Conservation (phyloP, 805 yeast species). For the Candida coleopterorum region DNA sequence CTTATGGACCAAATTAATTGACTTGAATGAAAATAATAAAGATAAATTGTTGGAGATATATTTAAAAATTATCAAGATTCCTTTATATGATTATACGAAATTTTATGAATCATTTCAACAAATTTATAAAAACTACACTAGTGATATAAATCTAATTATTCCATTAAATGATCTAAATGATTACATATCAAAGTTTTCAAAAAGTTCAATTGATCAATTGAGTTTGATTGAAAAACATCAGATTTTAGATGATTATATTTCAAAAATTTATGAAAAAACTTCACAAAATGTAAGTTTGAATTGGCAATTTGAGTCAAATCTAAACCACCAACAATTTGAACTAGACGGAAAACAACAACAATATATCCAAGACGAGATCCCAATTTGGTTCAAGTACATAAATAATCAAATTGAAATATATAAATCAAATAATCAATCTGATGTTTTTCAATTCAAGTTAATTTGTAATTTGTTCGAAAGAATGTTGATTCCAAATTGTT, state of each 20-base stretch:
- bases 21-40: slow-evolving; percentile 45
- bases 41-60: slow-evolving; percentile 38
- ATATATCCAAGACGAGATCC: slow-evolving; percentile 39
- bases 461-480: slow-evolving; percentile 61
- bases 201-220: slow-evolving; percentile 18
- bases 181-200: slow-evolving; percentile 20
- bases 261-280: slow-evolving; percentile 39
- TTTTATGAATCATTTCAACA: slow-evolving; percentile 54
- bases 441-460: slow-evolving; percentile 16
- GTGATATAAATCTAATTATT: slow-evolving; percentile 23
- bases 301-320: slow-evolving; percentile 69
- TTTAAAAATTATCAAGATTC: slow-evolving; percentile 47
- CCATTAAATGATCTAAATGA: slow-evolving; percentile 11
- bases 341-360: slow-evolving; percentile 24
- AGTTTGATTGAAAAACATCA: slow-evolving; percentile 36
- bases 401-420: slow-evolving; percentile 43
- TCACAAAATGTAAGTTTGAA: slow-evolving; percentile 51
- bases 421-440: not conserved
- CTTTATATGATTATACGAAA: slow-evolving; percentile 82
- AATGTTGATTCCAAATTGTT: slow-evolving; percentile 65
- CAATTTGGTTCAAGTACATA: slow-evolving; percentile 61
- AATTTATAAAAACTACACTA: slow-evolving; percentile 30
- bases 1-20: slow-evolving; percentile 77
- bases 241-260: slow-evolving; percentile 41
- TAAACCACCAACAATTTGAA: slow-evolving; percentile 57